Evolutionary conservation across 2,329 filamentous ascomycete genomes (phyloP), one percentile per base, ranked within the genome.

Genomic region (Aspergillus niger): DNA sequence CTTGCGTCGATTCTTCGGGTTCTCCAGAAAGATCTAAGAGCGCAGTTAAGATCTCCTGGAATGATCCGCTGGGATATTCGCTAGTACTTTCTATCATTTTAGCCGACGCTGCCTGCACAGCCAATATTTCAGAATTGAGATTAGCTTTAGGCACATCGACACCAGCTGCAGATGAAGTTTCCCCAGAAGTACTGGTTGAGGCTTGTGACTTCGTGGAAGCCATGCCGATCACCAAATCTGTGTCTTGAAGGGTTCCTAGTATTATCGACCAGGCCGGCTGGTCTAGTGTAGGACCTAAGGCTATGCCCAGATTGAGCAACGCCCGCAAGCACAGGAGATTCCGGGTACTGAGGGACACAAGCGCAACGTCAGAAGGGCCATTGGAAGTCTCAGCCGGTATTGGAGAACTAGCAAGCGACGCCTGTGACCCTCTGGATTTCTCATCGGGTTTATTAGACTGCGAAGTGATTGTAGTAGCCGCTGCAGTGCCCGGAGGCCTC

Each of bases 291-390:
- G 95, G 92, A 0, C 95, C 95, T 1, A 99, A 79, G 2, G 95
- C 95, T 69, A 98, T 99, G 2, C 95, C 95, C 3, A 99, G 79
- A 68, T 99, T 99, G n/a, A 99, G 80, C 15, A 99, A 82, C 30
- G 95, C 95, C 70, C 96, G 84, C 47, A 99, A 80, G 69, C 95
- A 99, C 1, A 98, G 81, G 3, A 99, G 80, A 70, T 99, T 98
- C 7, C 95, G 86, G 2, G 92, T 94, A 65, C 92, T 97, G 8
- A 98, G 81, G 3, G 86, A 85, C 57, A 81, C 80, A 0, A 76
- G 67, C 60, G 59, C 75, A 71, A 28, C 77, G 69, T 75, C 91
- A 10, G 64, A 63, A 8, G 69, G 61, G 2, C 68, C 55, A 48
- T 63, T 65, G 5, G 69, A 51, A 8, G 67, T 61, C 4, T 77